Conservation (phyloP, 1,284 basidiomycete genomes). For the Marasmius oreades region DNA sequence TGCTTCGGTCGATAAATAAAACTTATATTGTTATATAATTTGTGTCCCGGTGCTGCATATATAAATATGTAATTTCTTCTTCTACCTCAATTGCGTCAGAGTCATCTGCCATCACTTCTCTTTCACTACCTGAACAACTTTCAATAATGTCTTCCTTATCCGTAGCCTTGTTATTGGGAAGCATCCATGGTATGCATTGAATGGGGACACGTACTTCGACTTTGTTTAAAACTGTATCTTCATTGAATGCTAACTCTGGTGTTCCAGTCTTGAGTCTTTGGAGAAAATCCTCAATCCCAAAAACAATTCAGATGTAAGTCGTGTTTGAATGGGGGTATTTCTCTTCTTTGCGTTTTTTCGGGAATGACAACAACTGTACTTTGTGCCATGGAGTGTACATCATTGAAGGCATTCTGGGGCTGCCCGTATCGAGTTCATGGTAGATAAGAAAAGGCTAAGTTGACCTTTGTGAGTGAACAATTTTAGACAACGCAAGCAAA, state of each 20-base stretch:
- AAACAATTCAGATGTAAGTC: background rate
- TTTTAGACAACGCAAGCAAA: background rate
- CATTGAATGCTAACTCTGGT: background rate
- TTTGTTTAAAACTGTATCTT: background rate
- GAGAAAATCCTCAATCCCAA: background rate
- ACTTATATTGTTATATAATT: background rate
- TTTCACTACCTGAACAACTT: background rate
- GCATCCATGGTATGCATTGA: background rate
- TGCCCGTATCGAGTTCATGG: background rate
- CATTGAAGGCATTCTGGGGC: background rate
- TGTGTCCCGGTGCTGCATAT: background rate
- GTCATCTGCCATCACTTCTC: background rate
- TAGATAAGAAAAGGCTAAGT: background rate
- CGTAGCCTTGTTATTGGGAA: background rate
- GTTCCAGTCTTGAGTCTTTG: background rate
- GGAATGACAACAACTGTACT: background rate
- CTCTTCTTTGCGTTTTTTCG: background rate
- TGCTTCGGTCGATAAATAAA: conserved; percentile 20
- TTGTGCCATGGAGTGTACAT: background rate
- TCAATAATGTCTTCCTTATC: background rate
- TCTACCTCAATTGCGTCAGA: background rate
- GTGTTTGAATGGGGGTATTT: background rate
- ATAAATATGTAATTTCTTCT: background rate
- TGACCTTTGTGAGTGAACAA: background rate
- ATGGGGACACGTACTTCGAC: background rate